Evolutionary conservation across 371 early-diverging fungal genomes (phyloP).

Genomic region (Apophysomyces ossiformis): DNA sequence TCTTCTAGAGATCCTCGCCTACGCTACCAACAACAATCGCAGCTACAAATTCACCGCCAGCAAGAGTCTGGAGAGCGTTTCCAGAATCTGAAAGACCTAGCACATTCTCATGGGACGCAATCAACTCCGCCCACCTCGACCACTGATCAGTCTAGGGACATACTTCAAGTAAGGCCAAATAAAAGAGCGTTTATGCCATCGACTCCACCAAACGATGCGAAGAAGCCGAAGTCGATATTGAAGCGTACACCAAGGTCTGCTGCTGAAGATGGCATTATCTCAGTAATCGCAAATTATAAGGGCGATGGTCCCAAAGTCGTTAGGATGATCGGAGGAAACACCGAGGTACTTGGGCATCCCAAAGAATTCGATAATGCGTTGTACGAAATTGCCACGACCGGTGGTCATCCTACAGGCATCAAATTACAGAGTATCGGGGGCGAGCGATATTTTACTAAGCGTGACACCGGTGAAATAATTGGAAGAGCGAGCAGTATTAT

Average conservation of each 20-base stretch:
- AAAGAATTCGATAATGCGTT: slow-evolving; percentile 4
- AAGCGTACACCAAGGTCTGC: neutral
- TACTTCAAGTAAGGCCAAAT: neutral
- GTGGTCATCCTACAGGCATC: neutral
- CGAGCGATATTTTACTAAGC: neutral
- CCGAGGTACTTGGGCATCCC: neutral
- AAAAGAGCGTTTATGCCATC: neutral
- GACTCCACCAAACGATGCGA: neutral
- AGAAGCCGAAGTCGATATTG: neutral
- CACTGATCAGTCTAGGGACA: neutral
- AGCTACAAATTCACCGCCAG: neutral
- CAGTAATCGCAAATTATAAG: neutral
- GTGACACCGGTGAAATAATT: neutral
- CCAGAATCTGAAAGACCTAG: neutral
- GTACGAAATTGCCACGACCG: neutral
- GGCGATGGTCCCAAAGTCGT: neutral
- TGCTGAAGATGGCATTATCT: neutral
- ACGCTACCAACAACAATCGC: neutral
- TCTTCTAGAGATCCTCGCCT: neutral
- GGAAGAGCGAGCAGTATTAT: neutral
- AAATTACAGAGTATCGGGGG: neutral
- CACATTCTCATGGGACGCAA: neutral
- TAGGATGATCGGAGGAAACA: neutral
- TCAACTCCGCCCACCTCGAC: neutral
- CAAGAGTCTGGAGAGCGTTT: neutral